Evolutionary conservation across 192 early-diverging fungal species (phyloP).

Genomic region (Mortierella alpina): DNA sequence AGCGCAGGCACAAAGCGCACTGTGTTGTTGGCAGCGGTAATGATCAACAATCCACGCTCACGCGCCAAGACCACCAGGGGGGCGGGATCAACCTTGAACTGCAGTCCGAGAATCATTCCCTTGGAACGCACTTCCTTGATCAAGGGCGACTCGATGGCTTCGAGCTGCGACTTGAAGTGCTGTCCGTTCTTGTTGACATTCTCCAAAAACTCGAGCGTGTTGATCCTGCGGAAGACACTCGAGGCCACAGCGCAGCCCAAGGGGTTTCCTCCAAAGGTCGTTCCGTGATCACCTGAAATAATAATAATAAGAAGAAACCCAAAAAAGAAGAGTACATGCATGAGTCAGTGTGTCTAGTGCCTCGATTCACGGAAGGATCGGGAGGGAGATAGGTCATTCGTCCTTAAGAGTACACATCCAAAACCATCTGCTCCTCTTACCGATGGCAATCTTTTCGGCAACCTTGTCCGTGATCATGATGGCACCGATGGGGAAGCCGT

Average conservation of each 20-base stretch:
- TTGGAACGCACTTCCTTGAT: constrained; percentile 85
- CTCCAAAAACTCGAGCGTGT: constrained; percentile 75
- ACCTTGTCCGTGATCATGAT: constrained; percentile 81
- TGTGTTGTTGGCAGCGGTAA: constrained; percentile 88
- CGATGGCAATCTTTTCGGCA: constrained; percentile 82
- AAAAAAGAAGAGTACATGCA: neutral
- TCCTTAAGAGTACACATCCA: neutral
- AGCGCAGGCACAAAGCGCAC: constrained; percentile 94
- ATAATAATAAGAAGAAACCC: neutral
- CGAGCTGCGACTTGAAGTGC: constrained; percentile 67
- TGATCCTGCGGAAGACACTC: constrained; percentile 78
- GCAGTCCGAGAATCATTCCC: constrained; percentile 90
- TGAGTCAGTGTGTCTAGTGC: neutral
- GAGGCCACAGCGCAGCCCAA: constrained; percentile 88
- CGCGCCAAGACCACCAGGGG: constrained; percentile 79
- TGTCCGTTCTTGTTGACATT: constrained; percentile 73
- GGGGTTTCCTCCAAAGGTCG: constrained; percentile 97
- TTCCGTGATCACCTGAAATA: constrained; percentile 94
- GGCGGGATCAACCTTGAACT: constrained; percentile 77
- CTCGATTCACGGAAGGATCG: neutral
- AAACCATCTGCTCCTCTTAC: constrained; percentile 24
- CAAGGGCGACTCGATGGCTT: constrained; percentile 60
- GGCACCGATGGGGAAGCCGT: constrained; percentile 97
- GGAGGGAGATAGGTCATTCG: neutral
- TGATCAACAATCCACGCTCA: constrained; percentile 88